phyloP scores from a whole-genome alignment of 2,329 filamentous ascomycete genomes.

The Rasamsonia emersonii region DNA sequence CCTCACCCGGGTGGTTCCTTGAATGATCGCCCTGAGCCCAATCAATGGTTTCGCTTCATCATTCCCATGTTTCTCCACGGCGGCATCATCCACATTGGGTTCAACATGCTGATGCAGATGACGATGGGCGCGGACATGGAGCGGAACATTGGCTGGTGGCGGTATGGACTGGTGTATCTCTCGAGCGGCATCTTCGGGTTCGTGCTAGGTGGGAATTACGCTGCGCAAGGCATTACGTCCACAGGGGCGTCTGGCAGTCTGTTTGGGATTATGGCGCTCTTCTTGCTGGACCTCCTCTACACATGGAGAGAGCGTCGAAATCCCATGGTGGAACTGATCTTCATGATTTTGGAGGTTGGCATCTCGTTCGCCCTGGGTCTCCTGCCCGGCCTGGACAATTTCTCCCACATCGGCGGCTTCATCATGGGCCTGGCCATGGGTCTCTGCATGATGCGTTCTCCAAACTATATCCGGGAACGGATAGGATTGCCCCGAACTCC shows the following conservation, averaged over 20 bases:
- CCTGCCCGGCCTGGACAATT: conserved; percentile 90
- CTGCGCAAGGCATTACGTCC: conserved; percentile 69
- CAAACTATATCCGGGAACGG: conserved; percentile 65
- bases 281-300: conserved; percentile 82
- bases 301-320: conserved; percentile 73
- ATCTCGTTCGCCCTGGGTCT: conserved; percentile 90
- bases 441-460: conserved; percentile 79
- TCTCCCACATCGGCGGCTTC: conserved; percentile 93
- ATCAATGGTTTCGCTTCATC: conserved; percentile 98
- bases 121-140: conserved; percentile 92
- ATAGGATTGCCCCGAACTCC: conserved; percentile 61
- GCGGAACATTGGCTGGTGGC: conserved; percentile 73
- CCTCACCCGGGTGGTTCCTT: conserved; percentile 44
- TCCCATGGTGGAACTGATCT: conserved; percentile 76
- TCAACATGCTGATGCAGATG: conserved; percentile 88
- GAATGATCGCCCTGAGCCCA: conserved; percentile 56
- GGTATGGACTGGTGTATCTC: conserved; percentile 85
- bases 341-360: conserved; percentile 73
- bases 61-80: conserved; percentile 91
- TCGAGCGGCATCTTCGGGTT: conserved; percentile 91
- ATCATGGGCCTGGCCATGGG: conserved; percentile 83
- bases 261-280: conserved; percentile 85
- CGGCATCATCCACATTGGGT: conserved; percentile 86
- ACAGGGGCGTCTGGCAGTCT: conserved; percentile 83
- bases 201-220: conserved; percentile 89